Evolutionary conservation across 2,329 filamentous ascomycete genomes (phyloP), one percentile per base, ranked within the genome.

Genomic region (Aspergillus eucalypticola): DNA sequence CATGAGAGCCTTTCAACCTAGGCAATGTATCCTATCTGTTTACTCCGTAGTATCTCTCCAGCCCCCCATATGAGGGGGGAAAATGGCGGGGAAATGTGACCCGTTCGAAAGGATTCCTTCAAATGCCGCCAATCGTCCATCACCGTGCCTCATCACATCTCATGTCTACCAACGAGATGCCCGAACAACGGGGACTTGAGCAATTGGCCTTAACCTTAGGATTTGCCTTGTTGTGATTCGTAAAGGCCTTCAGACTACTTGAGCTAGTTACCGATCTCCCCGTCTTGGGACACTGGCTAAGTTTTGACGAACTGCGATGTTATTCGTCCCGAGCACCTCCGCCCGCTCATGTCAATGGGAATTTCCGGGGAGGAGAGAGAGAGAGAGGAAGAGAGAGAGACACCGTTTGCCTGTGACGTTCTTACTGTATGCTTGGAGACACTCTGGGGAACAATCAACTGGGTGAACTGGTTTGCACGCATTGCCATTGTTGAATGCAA

Each of bases 41-140:
- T 35, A 35, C 32, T 35, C 32, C 32, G 11, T 35, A 35, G 3
- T 35, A 35, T 35, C 11, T 35, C 32, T 35, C 32, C 32, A 13
- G 3, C 11, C 11, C 32, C 41, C n/a, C n/a, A n/a, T n/a, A 23
- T 44, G 41, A 44, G 41, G 41, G 19, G 19, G 41, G 19, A 6
- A 44, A 23, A 44, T 44, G 41, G 41, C 19, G 41, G 41, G 41
- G 41, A 44, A 44, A 44, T 23, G 41, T 21, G 41, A 44, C 41
- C 41, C 41, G 41, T 23, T 19, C 27, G 21, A 23, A 49, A 49
- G 44, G 44, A 49, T 49, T 49, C 19, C 13, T 7, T 6, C 13
- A 13, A 49, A 49, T 49, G 44, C 44, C 44, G 23, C 44, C 44
- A 49, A 49, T 49, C 44, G 44, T 49, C 8, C 44, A 49, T 49